phyloP scores from a whole-genome alignment of 192 early-diverging fungal species.

The Coemansia sp. region DNA sequence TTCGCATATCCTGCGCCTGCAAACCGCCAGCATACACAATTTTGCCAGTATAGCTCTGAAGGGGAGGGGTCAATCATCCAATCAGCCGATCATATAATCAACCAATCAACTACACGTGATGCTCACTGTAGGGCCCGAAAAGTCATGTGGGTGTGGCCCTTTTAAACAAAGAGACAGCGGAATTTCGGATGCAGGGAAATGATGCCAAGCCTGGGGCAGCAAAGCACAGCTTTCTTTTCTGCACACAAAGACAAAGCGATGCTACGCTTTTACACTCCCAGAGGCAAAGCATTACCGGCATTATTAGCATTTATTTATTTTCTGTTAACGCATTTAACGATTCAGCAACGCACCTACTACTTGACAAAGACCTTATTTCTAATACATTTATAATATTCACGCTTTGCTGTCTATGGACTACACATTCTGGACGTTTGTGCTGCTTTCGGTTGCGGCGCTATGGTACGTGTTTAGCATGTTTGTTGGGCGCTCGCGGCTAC shows the following conservation, averaged over 20 bases:
- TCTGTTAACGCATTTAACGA: not conserved
- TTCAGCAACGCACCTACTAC: not conserved
- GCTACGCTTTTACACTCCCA: too few relatives aligned
- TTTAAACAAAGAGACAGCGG: not conserved
- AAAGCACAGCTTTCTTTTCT: not conserved
- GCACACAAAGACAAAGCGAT: not conserved
- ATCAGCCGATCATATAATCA: not conserved
- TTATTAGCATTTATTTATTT: too few relatives aligned
- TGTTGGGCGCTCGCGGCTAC: constrained; percentile 30
- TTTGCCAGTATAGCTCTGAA: too few relatives aligned
- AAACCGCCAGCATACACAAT: too few relatives aligned
- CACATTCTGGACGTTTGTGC: constrained; percentile 34
- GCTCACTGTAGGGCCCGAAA: not conserved
- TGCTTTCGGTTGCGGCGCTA: constrained; percentile 31
- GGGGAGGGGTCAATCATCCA: not conserved
- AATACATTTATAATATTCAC: not conserved
- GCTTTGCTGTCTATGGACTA: constrained; percentile 23
- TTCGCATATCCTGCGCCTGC: too few relatives aligned
- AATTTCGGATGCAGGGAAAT: not conserved
- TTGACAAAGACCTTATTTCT: not conserved
- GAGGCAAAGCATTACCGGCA: too few relatives aligned
- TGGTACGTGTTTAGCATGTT: constrained; percentile 51
- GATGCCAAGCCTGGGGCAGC: not conserved
- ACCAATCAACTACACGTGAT: not conserved
- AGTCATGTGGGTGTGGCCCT: constrained; percentile 1